Evolutionary conservation across 352 stramenopile genomes (phyloP).

Genomic region (Globisporangium lucens): DNA sequence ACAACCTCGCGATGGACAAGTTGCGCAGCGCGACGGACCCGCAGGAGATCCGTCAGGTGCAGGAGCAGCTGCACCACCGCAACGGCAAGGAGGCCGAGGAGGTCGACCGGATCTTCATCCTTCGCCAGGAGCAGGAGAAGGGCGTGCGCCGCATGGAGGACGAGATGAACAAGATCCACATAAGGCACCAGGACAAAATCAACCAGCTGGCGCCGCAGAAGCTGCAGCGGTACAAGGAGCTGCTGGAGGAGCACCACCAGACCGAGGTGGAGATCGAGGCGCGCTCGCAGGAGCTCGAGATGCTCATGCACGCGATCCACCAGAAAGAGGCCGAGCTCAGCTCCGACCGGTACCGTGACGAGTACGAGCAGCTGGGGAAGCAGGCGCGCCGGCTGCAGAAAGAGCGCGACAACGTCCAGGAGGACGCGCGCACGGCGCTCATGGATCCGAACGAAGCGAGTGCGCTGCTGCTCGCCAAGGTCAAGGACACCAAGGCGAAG

Average conservation of each 20-base stretch:
- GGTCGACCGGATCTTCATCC: slow-evolving; percentile 87
- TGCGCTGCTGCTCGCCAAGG: slow-evolving; percentile 76
- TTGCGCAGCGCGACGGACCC: slow-evolving; percentile 66
- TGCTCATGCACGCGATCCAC: slow-evolving; percentile 71
- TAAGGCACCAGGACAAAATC: slow-evolving; percentile 84
- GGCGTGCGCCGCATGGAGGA: slow-evolving; percentile 62
- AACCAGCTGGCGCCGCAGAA: slow-evolving; percentile 87
- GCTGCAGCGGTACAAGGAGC: slow-evolving; percentile 72
- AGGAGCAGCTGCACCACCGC: slow-evolving; percentile 63
- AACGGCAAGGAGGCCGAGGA: slow-evolving; percentile 87
- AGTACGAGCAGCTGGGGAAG: slow-evolving; percentile 73
- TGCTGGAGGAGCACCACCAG: slow-evolving; percentile 70
- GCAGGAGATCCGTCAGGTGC: slow-evolving; percentile 61
- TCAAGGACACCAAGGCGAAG: slow-evolving; percentile 85
- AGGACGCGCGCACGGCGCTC: slow-evolving; percentile 81
- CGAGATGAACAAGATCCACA: slow-evolving; percentile 77
- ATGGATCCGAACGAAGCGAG: slow-evolving; percentile 89
- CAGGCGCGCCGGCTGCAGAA: slow-evolving; percentile 67
- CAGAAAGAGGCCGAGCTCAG: slow-evolving; percentile 74
- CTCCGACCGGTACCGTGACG: slow-evolving; percentile 64
- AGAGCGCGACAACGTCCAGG: slow-evolving; percentile 70
- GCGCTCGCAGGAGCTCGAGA: slow-evolving; percentile 59
- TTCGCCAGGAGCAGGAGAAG: slow-evolving; percentile 83
- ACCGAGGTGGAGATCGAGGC: slow-evolving; percentile 77
- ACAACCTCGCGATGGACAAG: slow-evolving; percentile 94